Conservation (phyloP, 148 eudicot genomes). For the Mesembryanthemum crystallinum region DNA sequence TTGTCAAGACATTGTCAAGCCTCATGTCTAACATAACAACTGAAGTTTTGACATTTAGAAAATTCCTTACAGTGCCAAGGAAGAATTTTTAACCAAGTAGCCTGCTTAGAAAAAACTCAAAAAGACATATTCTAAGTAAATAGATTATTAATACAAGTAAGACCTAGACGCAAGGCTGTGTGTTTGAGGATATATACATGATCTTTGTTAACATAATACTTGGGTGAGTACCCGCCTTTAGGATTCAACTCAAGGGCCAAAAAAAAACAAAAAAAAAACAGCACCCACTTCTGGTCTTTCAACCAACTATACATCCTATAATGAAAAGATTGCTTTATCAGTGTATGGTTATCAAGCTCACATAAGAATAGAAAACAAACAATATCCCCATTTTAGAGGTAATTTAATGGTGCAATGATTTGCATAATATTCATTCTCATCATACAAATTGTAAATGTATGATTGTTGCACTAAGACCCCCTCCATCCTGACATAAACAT, state of each 20-base stretch:
- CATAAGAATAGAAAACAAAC: not conserved
- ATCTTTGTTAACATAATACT: too few species aligned
- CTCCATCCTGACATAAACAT: not conserved
- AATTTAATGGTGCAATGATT: too few species aligned
- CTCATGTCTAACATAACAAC: not conserved
- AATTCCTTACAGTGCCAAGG: not conserved
- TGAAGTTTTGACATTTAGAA: not conserved
- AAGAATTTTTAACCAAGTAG: not conserved
- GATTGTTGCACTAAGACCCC: not conserved
- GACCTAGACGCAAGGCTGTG: too few species aligned
- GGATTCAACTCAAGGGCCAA: too few species aligned
- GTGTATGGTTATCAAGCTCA: not conserved
- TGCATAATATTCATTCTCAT: too few species aligned
- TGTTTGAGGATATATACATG: too few species aligned
- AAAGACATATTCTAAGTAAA: not conserved
- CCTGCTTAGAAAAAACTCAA: not conserved
- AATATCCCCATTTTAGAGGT: too few species aligned
- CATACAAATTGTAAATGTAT: not conserved
- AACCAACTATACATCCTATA: not conserved
- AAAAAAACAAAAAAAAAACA: too few species aligned
- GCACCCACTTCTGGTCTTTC: too few species aligned
- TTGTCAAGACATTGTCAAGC: not conserved
- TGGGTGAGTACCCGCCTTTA: too few species aligned
- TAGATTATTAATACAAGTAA: not conserved
- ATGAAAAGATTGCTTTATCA: not conserved